Conservation (phyloP, 1,284 basidiomycete species). For the Heterobasidion occidentale region DNA sequence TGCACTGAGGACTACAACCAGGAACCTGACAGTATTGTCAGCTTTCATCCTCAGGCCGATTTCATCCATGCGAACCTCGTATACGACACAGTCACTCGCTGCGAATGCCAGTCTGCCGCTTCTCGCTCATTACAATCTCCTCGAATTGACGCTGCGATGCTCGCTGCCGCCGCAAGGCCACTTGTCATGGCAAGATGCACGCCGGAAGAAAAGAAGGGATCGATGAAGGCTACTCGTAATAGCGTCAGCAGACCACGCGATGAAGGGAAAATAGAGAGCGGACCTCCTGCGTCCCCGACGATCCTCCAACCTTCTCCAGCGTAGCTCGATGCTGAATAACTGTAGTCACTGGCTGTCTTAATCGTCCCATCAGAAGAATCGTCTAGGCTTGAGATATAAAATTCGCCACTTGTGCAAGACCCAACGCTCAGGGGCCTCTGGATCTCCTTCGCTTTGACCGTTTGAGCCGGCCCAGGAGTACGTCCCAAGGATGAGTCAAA, state of each 20-base stretch:
- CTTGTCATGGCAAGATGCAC: conserved; percentile 62
- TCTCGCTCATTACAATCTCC: conserved; percentile 45
- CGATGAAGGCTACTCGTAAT: conserved; percentile 37
- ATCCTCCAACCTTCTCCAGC: conserved; percentile 54
- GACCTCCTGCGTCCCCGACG: conserved; percentile 69
- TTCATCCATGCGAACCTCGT: conserved; percentile 33
- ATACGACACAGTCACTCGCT: conserved; percentile 49
- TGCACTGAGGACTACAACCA: conserved; percentile 58
- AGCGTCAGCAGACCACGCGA: neutral
- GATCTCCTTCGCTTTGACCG: too few species aligned
- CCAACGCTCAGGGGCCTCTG: too few species aligned
- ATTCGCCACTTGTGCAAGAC: neutral
- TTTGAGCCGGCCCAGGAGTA: too few species aligned
- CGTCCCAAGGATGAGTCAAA: too few species aligned
- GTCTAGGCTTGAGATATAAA: neutral
- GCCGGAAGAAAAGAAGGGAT: conserved; percentile 68
- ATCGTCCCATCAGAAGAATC: conserved; percentile 19
- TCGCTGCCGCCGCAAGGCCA: conserved; percentile 45
- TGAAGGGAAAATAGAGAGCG: conserved; percentile 21
- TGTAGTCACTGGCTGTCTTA: conserved; percentile 52
- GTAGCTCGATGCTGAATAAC: conserved; percentile 59
- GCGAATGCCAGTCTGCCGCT: conserved; percentile 45
- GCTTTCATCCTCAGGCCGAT: neutral
- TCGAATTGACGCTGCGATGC: conserved; percentile 50
- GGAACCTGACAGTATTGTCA: conserved; percentile 35